These are phyloP conservation scores for Cryphonectria parasitica DNA, from an alignment of 2,329 filamentous ascomycete genomes.

Conservation along the genomic window DNA sequence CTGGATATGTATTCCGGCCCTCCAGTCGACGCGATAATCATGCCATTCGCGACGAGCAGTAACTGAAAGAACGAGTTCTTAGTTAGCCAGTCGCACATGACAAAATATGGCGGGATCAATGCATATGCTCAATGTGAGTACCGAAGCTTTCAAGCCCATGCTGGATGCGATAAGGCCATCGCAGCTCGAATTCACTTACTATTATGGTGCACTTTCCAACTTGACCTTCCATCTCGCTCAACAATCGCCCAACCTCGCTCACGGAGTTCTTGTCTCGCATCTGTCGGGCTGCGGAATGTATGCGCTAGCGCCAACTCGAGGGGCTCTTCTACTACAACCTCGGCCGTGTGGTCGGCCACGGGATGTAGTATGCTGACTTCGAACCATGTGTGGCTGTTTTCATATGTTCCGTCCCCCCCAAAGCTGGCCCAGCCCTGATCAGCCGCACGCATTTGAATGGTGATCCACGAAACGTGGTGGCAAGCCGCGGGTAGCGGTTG, in stretches of 20 bases:
- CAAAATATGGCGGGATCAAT: neutral
- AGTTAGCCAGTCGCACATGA: neutral
- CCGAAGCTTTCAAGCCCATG: neutral
- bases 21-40: constrained; percentile 13
- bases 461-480: constrained; percentile 22
- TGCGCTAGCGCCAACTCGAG: neutral
- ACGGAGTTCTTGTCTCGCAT: neutral
- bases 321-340: too few relatives aligned
- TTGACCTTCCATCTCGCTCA: neutral
- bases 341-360: neutral
- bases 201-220: constrained; percentile 19
- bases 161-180: neutral
- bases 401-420: constrained; percentile 30
- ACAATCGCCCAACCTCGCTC: constrained; percentile 7
- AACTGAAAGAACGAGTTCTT: neutral
- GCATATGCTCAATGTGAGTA: neutral
- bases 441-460: constrained; percentile 31
- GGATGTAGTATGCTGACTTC: constrained; percentile 32
- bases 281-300: neutral
- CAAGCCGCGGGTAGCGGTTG: neutral
- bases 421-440: constrained; percentile 32
- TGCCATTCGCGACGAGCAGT: neutral
- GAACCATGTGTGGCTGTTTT: constrained; percentile 33
- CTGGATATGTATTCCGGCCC: neutral
- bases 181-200: neutral